These are phyloP conservation scores for Tolypocladium pustulatum DNA, from an alignment of 2,329 filamentous ascomycete genomes.

Conservation along the genomic window DNA sequence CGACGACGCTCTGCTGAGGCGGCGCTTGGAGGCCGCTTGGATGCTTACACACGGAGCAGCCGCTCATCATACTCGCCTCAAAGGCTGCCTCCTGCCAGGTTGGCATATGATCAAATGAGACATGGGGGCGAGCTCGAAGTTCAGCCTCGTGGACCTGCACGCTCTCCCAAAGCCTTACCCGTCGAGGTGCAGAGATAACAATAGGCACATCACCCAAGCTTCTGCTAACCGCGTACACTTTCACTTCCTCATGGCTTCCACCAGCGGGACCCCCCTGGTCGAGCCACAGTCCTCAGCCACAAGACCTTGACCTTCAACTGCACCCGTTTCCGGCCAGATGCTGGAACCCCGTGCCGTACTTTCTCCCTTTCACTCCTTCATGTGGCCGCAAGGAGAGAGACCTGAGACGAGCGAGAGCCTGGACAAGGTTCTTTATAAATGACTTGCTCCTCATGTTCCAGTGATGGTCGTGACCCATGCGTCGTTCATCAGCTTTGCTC, in stretches of 20 bases:
- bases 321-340: slow-evolving; percentile 4
- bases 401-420: background rate
- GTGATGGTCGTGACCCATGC: slow-evolving; percentile 3
- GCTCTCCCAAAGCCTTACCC: background rate
- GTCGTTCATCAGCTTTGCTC: background rate
- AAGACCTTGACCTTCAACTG: background rate
- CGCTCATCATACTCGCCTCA: background rate
- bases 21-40: background rate
- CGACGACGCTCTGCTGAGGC: background rate
- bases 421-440: background rate
- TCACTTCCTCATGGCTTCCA: background rate
- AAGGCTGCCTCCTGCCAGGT: background rate
- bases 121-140: background rate
- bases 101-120: background rate
- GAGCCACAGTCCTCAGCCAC: slow-evolving; percentile 3
- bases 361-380: slow-evolving; percentile 1
- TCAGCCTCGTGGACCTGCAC: background rate
- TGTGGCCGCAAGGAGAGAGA: slow-evolving; percentile 1
- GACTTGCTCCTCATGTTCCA: background rate
- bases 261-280: background rate
- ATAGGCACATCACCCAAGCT: background rate
- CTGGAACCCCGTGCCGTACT: slow-evolving; percentile 5
- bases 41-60: background rate
- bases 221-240: background rate
- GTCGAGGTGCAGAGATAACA: background rate